Evolutionary conservation across 495 filamentous ascomycete species (phyloP), one percentile per base, ranked within the genome.

Genomic region (Penicillium daleae): DNA sequence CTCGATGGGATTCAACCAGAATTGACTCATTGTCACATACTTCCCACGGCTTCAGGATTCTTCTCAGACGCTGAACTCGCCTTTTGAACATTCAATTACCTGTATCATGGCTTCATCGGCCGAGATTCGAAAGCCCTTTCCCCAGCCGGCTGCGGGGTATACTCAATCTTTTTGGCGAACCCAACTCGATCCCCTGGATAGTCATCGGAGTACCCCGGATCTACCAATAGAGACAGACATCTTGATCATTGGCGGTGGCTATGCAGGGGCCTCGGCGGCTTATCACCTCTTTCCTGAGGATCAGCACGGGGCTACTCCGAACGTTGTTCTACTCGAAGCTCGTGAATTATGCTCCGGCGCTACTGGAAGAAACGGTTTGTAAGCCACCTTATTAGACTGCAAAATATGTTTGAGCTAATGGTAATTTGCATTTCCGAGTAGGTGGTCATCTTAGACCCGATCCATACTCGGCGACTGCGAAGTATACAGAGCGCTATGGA

Each of bases 161-260:
- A 90, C 88, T 0, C 61, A 71, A 22, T 85, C 86, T 44, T 92
- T 89, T 77, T 93, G 90, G 90, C 88, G 91, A 72, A 72, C 68
- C 4, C 59, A 74, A 15, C 82, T 80, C 9, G 80, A 86, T 52
- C 68, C 75, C 13, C 74, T 91, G n/a, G 80, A 88, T 53, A 78
- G 83, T 56, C 66, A 83, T 56, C 82, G 82, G 51, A 81, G 76
- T 32, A 76, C 76, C 6, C 58, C 68, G n/a, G 70, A 74, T 6
- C 78, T 89, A 13, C 87, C 84, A 19, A 29, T 58, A 0, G 69
- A 75, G 8, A 83, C 79, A 33, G 86, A 90, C 49, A 82, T 83
- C 8, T 76, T 91, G n/a, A 86, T 92, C 27, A 85, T 92, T 39
- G 90, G 90, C 9, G 87, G 85, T 57, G 90, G 89, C 6, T 91